Percentiles rank a stretch among this genome's conserved stretches.
These are phyloP conservation scores for Apiospora hydei DNA, from an alignment of 2,329 filamentous ascomycete genomes.

Conservation along the genomic window DNA sequence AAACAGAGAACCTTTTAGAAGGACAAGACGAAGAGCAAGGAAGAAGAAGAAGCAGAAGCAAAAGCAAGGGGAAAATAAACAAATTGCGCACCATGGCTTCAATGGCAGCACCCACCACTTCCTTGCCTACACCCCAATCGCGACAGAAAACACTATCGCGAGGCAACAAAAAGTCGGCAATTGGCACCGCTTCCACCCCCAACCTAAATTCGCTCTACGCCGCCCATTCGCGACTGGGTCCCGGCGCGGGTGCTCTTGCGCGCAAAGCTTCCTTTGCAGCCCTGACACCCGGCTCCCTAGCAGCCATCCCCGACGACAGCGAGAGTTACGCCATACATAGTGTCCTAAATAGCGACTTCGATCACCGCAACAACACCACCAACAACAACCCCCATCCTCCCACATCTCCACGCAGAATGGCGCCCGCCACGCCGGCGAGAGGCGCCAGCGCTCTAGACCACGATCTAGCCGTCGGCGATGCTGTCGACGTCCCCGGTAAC, in stretches of 20 bases:
- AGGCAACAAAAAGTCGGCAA: slow-evolving; percentile 42
- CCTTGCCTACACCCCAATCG: slow-evolving; percentile 42
- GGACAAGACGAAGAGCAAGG: not conserved
- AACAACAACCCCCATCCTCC: slow-evolving; percentile 30
- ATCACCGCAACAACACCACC: slow-evolving; percentile 18
- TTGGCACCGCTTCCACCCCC: slow-evolving; percentile 63
- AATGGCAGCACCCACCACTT: slow-evolving; percentile 35
- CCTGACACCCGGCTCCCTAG: slow-evolving; percentile 68
- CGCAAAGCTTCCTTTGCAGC: slow-evolving; percentile 76
- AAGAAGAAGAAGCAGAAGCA: not conserved
- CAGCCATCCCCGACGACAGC: slow-evolving; percentile 71
- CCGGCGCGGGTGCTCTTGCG: slow-evolving; percentile 57
- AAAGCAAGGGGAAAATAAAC: not conserved
- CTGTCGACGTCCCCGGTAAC: slow-evolving; percentile 89
- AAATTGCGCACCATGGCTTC: slow-evolving; percentile 20
- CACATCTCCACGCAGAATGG: slow-evolving; percentile 50
- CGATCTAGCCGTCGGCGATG: slow-evolving; percentile 75
- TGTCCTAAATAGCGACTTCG: slow-evolving; percentile 48
- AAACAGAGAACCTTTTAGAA: slow-evolving; percentile 20
- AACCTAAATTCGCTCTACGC: slow-evolving; percentile 63
- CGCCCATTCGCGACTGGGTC: slow-evolving; percentile 55
- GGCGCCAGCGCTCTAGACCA: slow-evolving; percentile 53
- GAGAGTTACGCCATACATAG: slow-evolving; percentile 68
- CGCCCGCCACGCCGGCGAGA: slow-evolving; percentile 61
- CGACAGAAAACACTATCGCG: slow-evolving; percentile 41